These are phyloP conservation scores for Lecanosticta acicola DNA, from an alignment of 2,329 filamentous ascomycete genomes.

Conservation along the genomic window DNA sequence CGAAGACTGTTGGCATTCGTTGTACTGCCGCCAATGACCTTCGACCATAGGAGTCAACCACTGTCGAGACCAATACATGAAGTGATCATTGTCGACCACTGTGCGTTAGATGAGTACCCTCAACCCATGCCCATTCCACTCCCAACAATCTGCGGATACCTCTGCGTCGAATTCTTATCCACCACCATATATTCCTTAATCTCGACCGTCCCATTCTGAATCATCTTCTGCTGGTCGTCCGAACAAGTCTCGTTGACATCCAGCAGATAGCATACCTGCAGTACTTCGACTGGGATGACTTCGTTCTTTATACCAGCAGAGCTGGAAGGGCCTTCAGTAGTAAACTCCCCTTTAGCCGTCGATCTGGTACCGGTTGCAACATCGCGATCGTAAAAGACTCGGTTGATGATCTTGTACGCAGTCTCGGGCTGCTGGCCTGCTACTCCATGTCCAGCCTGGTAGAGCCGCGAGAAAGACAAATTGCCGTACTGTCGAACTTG, in stretches of 20 bases:
- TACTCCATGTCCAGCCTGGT: slow-evolving; percentile 38
- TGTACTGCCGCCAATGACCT: no score
- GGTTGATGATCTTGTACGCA: slow-evolving; percentile 44
- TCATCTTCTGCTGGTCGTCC: slow-evolving; percentile 10
- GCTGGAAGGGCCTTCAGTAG: slow-evolving; percentile 7
- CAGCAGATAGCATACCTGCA: slow-evolving; percentile 17
- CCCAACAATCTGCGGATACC: slow-evolving; percentile 15
- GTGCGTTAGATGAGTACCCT: background rate
- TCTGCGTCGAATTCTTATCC: slow-evolving; percentile 12
- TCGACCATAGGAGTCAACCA: no score
- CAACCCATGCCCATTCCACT: background rate
- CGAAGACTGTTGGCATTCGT: no score
- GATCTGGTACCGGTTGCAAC: slow-evolving; percentile 36
- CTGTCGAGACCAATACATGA: no score
- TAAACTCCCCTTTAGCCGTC: slow-evolving; percentile 1
- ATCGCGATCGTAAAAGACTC: slow-evolving; percentile 43
- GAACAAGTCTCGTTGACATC: slow-evolving; percentile 13
- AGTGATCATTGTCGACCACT: no score
- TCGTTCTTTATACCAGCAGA: slow-evolving; percentile 10
- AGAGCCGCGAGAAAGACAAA: slow-evolving; percentile 27
- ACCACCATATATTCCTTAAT: slow-evolving; percentile 15
- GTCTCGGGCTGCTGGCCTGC: slow-evolving; percentile 46
- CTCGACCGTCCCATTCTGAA: slow-evolving; percentile 12
- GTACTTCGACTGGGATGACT: slow-evolving; percentile 8
- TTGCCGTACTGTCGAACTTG: slow-evolving; percentile 28